Percentiles rank a stretch among this genome's conserved stretches.
phyloP scores from a whole-genome alignment of 495 filamentous ascomycete genomes.

The Jackrogersella multiformis region DNA sequence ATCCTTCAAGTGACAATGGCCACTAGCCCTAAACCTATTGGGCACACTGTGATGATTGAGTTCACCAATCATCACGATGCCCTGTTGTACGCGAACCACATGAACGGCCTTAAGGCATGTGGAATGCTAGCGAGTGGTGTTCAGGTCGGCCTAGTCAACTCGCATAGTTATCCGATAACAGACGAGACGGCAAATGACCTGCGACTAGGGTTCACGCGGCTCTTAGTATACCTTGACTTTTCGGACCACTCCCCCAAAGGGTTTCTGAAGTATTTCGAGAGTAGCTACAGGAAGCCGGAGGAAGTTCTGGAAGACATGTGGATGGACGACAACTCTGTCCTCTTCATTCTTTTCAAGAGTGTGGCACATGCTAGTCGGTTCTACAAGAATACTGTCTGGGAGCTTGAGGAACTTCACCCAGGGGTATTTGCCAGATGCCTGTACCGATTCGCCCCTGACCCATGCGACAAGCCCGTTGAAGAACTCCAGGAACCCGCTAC shows the following conservation, averaged over 20 bases:
- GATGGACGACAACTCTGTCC: background rate
- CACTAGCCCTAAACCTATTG: background rate
- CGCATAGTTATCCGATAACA: background rate
- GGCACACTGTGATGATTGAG: constrained; percentile 7
- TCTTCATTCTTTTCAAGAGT: constrained; percentile 17
- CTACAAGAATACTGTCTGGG: constrained; percentile 17
- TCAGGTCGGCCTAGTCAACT: background rate
- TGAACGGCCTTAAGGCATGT: background rate
- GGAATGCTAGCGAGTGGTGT: background rate
- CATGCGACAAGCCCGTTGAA: constrained; percentile 5
- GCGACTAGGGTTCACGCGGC: background rate
- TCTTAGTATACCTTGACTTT: background rate
- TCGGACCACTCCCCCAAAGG: background rate
- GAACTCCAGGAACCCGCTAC: background rate
- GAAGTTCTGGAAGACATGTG: constrained; percentile 23
- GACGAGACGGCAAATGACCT: background rate
- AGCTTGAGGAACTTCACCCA: background rate
- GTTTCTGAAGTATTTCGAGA: constrained; percentile 6
- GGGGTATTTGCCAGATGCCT: background rate
- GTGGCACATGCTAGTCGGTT: background rate
- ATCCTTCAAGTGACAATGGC: background rate
- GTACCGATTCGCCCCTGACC: constrained; percentile 17
- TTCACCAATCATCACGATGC: background rate
- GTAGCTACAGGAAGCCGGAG: background rate
- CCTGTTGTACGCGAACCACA: background rate